Base-by-base conservation (phyloP, 1,284 basidiomycete genomes). In the Polyporus tsugae region DNA sequence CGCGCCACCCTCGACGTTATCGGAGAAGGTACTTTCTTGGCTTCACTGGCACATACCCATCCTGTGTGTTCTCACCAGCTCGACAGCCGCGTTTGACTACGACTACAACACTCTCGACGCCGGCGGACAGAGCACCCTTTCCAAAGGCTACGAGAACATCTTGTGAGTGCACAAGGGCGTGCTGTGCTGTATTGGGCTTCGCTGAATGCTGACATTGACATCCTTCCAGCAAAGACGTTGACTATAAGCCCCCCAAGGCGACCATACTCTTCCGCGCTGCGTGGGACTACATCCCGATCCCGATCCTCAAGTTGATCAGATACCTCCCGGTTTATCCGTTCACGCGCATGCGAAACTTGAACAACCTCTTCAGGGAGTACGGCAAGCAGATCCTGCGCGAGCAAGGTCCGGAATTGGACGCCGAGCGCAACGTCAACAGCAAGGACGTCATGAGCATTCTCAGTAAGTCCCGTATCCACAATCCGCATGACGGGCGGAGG, bases 371-470 rank as follows among this genome's bases (percentile, higher is more conserved):
- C 39, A 66, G 69, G 44, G 39, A 60, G 3, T 70, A 76, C 9
- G 77, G 76, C 9, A 72, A 68, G 58, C 62, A 68, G 7, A 65
- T 78, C 39, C 64, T 79, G 53, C 61, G 70, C n/a, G 65, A 74
- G 66, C 52, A 77, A 57, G 33, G 22, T 22, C 13, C 39, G 0
- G 41, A 62, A 13, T 10, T 35, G 15, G 53, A 58, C 62, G 71
- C 25, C 49, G 69, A 72, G 41, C 73, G 72, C 29, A 65, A 49
- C 10, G 59, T 59, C 35, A 66, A 71, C 42, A 65, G 39, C 52
- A 74, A 68, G 64, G 85, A 85, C 67, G 69, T 83, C 38, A 79
- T 86, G 73, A 84, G 78, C 65, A 73, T 84, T 25, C 77, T 86
- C 11, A 78, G 83, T 83, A 59, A 7, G 79, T n/a, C 29, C 36